phyloP scores from a whole-genome alignment of 1,284 basidiomycete genomes.

The Boletellus deceptivus region DNA sequence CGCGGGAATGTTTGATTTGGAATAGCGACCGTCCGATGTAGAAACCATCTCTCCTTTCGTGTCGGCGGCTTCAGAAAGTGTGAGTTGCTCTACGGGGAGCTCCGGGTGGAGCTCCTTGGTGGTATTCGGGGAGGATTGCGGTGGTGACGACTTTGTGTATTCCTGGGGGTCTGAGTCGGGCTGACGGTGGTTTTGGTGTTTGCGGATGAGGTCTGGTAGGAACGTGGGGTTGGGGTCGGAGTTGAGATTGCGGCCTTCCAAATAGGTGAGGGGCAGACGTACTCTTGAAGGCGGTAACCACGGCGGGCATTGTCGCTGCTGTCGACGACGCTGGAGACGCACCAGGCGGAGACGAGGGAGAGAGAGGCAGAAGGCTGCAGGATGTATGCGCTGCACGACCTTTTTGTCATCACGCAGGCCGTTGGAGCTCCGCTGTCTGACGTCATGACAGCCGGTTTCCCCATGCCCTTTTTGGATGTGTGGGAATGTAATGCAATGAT shows the following conservation, averaged over 20 bases:
- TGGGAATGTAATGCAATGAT: not conserved
- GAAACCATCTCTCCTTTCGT: constrained; percentile 64
- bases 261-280: constrained; percentile 15
- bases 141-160: constrained; percentile 23
- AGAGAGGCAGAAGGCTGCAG: constrained; percentile 7
- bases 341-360: not conserved
- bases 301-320: constrained; percentile 33
- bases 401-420: constrained; percentile 32
- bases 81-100: constrained; percentile 34
- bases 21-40: constrained; percentile 74
- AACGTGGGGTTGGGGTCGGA: constrained; percentile 17
- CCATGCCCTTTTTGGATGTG: constrained; percentile 7
- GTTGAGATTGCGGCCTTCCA: constrained; percentile 12
- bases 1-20: constrained; percentile 74
- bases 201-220: constrained; percentile 76
- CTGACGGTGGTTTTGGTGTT: constrained; percentile 56
- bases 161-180: constrained; percentile 35
- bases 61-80: constrained; percentile 40
- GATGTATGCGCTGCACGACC: constrained; percentile 20
- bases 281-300: constrained; percentile 78
- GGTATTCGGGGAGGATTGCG: constrained; percentile 33
- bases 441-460: constrained; percentile 25
- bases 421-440: constrained; percentile 36
- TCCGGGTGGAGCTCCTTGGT: constrained; percentile 30
- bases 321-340: constrained; percentile 8